phyloP scores from a whole-genome alignment of 176 grass and related monocot species.

The Tillandsia fasciculata region DNA sequence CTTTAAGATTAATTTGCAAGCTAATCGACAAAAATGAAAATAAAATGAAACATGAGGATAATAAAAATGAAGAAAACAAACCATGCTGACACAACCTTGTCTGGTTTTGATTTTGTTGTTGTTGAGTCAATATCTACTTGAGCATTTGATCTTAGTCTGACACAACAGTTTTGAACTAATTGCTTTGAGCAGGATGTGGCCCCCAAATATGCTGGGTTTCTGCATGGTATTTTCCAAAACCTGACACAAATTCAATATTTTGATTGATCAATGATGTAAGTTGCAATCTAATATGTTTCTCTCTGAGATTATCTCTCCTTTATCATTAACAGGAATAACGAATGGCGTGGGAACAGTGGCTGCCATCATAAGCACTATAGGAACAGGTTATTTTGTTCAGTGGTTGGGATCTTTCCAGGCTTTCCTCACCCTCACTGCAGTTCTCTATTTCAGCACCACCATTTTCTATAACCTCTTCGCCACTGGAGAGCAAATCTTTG shows the following conservation, averaged over 20 bases:
- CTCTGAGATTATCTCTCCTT: constrained; percentile 12
- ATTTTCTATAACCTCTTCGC: constrained; percentile 73
- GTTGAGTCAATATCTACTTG: neutral
- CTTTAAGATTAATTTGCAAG: neutral
- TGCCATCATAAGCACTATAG: constrained; percentile 88
- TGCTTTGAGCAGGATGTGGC: constrained; percentile 60
- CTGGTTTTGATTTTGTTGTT: neutral
- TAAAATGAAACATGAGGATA: neutral
- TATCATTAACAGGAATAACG: constrained; percentile 56
- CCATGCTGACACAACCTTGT: neutral
- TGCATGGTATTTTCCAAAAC: constrained; percentile 49
- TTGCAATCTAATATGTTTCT: neutral
- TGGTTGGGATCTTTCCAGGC: constrained; percentile 95
- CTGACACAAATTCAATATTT: constrained; percentile 6
- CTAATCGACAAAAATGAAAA: neutral
- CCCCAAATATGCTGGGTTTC: constrained; percentile 80
- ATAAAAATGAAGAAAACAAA: neutral
- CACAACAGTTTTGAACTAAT: neutral
- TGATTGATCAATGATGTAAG: neutral
- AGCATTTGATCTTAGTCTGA: neutral
- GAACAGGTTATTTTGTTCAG: constrained; percentile 76
- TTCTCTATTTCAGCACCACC: constrained; percentile 63
- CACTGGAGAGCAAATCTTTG: constrained; percentile 65
- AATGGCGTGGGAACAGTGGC: constrained; percentile 70
- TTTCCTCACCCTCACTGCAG: constrained; percentile 83